A percentile compares a stretch with the other conserved stretches of the same genome.
phyloP scores from a whole-genome alignment of 495 filamentous ascomycete genomes.

The Hypomontagnella monticulosa region DNA sequence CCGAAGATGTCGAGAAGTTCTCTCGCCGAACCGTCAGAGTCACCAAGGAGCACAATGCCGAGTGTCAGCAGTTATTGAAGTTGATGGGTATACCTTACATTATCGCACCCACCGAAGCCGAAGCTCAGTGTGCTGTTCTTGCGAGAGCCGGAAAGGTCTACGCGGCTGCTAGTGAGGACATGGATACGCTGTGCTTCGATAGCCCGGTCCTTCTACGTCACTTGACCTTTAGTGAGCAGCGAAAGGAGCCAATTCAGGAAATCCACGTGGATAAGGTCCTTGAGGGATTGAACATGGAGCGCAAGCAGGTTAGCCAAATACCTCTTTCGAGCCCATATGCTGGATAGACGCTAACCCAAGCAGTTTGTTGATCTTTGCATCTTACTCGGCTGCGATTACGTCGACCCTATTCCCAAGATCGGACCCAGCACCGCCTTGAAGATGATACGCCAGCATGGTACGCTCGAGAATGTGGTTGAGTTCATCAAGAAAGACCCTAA shows the following conservation, averaged over 20 bases:
- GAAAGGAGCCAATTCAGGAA: constrained; percentile 97
- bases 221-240: constrained; percentile 94
- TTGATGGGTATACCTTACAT: constrained; percentile 98
- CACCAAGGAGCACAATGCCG: constrained; percentile 94
- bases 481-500: constrained; percentile 77
- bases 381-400: constrained; percentile 96
- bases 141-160: constrained; percentile 95
- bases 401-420: constrained; percentile 94
- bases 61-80: constrained; percentile 88
- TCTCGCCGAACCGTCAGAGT: constrained; percentile 92
- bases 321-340: neutral
- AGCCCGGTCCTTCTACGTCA: constrained; percentile 90
- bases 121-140: constrained; percentile 93
- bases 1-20: constrained; percentile 98
- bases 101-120: constrained; percentile 93
- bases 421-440: constrained; percentile 91
- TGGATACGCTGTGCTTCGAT: constrained; percentile 98
- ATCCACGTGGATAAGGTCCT: constrained; percentile 86
- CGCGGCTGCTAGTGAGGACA: constrained; percentile 95
- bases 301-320: constrained; percentile 68
- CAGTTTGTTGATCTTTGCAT: constrained; percentile 98
- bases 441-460: constrained; percentile 88
- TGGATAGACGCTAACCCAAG: constrained; percentile 2
- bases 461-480: constrained; percentile 86
- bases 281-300: constrained; percentile 85